These are phyloP conservation scores for Mitragyna speciosa DNA, from an alignment of 257 asterid genomes.

Conservation along the genomic window DNA sequence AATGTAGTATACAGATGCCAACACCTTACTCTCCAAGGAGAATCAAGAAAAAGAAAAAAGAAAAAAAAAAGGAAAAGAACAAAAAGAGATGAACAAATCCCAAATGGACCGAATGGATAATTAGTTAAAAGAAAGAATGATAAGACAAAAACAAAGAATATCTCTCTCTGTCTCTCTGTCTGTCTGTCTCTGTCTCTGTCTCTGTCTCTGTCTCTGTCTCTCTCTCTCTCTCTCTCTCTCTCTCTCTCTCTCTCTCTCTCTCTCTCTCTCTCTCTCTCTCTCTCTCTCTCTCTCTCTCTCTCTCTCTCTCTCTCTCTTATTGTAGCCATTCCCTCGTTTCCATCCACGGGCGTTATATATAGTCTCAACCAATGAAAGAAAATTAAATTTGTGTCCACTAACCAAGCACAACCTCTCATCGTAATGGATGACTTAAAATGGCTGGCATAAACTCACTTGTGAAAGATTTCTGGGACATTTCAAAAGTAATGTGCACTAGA, in stretches of 20 bases:
- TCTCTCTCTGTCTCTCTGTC: no score
- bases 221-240: no score
- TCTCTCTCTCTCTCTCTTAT: no score
- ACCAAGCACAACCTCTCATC: neutral
- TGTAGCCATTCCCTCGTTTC: neutral
- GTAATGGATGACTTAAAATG: neutral
- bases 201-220: no score
- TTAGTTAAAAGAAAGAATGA: neutral
- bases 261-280: no score
- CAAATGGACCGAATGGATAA: neutral
- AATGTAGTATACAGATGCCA: neutral
- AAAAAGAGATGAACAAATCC: neutral
- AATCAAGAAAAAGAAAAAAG: neutral
- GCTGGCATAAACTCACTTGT: neutral
- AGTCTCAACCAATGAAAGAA: neutral
- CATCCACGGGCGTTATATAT: neutral
- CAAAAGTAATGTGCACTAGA: neutral
- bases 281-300: no score
- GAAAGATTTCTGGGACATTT: neutral
- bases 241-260: no score
- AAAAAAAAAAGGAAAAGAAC: no score
- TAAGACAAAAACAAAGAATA: neutral
- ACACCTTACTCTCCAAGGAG: neutral
- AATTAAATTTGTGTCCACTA: neutral
- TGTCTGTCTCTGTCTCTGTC: no score